Base-by-base conservation (phyloP, 345 rosid species). In the Citrus glauca region DNA sequence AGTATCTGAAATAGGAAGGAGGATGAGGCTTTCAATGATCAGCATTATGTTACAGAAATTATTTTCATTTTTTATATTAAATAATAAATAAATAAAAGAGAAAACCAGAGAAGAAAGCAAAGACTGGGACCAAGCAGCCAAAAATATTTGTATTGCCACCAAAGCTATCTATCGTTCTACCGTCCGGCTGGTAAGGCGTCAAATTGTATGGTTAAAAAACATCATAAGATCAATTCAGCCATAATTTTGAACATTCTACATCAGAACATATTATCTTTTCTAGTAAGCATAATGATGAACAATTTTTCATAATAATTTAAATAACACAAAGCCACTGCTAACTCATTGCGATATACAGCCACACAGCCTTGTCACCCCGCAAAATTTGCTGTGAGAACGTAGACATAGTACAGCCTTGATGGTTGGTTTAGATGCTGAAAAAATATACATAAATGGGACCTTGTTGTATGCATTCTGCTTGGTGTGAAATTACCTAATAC, bases 1-100 rank as follows among this genome's bases (percentile, higher is more conserved):
- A 96, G 82, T 61, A 96, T 84, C 99, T 95, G 91, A 78, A 86
- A 79, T 6, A 45, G 30, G 40, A 59, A 59, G 25, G 17, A 55
- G 45, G 55, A n/a, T 9, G 2, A 50, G 19, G 37, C 19, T 66
- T 24, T 27, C 48, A 65, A 11, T 9, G 2, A 55, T 48, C 33
- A 48, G 19, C 28, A 16, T 11, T 5, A 27, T 14, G 35, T 45
- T 40, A 62, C 19, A 24, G 35, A 40, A 74, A 74, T 17, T 25
- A 40, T 42, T 42, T 63, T 53, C 22, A 9, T 8, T 53, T 16
- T 17, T 17, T 53, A 17, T 17, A 17, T 19, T 53, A 53, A 53
- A 53, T 16, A 53, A 53, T 16, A 17, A 17, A 53, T 38, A 72
- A 20, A 13, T 45, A 32, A 33, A 33, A 65, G 20, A 65, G 22